These are phyloP conservation scores for Epichloe aotearoae DNA, from an alignment of 2,329 filamentous ascomycete species.

Conservation along the genomic window DNA sequence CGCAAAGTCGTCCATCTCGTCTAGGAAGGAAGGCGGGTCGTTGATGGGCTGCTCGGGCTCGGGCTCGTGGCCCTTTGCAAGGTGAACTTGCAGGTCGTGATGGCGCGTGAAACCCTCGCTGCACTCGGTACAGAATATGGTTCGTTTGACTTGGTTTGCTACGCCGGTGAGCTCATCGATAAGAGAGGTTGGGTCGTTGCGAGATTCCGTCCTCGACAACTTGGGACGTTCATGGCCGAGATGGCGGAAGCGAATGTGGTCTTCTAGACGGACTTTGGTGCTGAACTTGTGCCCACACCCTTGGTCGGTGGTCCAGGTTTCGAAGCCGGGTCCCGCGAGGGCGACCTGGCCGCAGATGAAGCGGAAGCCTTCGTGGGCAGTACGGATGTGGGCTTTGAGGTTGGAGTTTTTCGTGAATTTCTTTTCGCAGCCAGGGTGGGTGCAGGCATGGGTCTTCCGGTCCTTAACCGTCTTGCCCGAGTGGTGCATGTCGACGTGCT, in stretches of 20 bases:
- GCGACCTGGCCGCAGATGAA: slow-evolving; percentile 69
- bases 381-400: slow-evolving; percentile 64
- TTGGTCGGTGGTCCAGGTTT: slow-evolving; percentile 48
- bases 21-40: slow-evolving; percentile 14
- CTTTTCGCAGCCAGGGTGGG: slow-evolving; percentile 54
- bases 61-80: slow-evolving; percentile 19
- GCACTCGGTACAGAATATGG: slow-evolving; percentile 34
- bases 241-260: slow-evolving; percentile 75
- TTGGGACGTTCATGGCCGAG: slow-evolving; percentile 40
- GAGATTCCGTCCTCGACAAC: slow-evolving; percentile 11
- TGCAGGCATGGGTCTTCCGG: slow-evolving; percentile 53
- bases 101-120: slow-evolving; percentile 33
- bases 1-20: slow-evolving; percentile 8
- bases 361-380: slow-evolving; percentile 60
- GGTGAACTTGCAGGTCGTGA: slow-evolving; percentile 35
- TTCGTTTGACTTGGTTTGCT: slow-evolving; percentile 26
- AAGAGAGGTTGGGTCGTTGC: slow-evolving; percentile 14
- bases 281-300: slow-evolving; percentile 66
- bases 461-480: slow-evolving; percentile 47
- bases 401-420: slow-evolving; percentile 77
- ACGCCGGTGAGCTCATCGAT: slow-evolving; percentile 32
- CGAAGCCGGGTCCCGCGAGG: slow-evolving; percentile 42
- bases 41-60: neutral
- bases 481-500: slow-evolving; percentile 69
- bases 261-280: slow-evolving; percentile 66